Evolutionary conservation across 2,329 filamentous ascomycete genomes (phyloP), one percentile per base, ranked within the genome.

Genomic region (Xylariaceae sp.): DNA sequence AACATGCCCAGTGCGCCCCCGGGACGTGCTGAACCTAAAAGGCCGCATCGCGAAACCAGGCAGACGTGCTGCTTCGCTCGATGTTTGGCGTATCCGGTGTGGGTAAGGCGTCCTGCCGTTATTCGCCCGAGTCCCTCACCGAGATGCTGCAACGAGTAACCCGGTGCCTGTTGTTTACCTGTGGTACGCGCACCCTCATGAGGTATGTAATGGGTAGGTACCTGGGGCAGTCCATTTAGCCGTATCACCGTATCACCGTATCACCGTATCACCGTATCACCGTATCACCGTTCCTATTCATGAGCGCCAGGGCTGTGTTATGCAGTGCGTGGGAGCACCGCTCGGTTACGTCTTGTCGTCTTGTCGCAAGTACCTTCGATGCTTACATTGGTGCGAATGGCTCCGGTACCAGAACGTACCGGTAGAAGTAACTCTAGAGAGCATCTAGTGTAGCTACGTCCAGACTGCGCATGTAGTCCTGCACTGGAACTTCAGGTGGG

Each of bases 61-160:
- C 53, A 53, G 36, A 34, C 9, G 13, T 7, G 32, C 32, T 10
- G 9, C 10, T 34, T 34, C 3, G 32, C 32, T 34, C 32, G 32
- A 34, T 13, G 13, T 34, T 34, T 34, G 32, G n/a, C 29, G 41
- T 26, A 43, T 43, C 41, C 41, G 41, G 41, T 29, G 41, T 42
- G 13, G 47, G 47, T 22, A 42, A 49, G 51, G 55, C 37, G 49
- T 40, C 48, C 45, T 47, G 49, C 42, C 16, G 22, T 43, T n/a
- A 52, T 52, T 49, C 43, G 56, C 47, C 53, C 41, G 22, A n/a
- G 18, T 15, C 37, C 42, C 49, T 57, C 57, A 59, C 57, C 57
- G 57, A 59, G 47, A 57, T 54, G 46, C 56, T 54, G 45, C 34
- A 59, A 59, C n/a, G 42, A 55, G 57, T 59, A 59, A 53, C 37